Base-by-base conservation (phyloP, 768 basidiomycete genomes). In the Sporobolomyces phaffii region DNA sequence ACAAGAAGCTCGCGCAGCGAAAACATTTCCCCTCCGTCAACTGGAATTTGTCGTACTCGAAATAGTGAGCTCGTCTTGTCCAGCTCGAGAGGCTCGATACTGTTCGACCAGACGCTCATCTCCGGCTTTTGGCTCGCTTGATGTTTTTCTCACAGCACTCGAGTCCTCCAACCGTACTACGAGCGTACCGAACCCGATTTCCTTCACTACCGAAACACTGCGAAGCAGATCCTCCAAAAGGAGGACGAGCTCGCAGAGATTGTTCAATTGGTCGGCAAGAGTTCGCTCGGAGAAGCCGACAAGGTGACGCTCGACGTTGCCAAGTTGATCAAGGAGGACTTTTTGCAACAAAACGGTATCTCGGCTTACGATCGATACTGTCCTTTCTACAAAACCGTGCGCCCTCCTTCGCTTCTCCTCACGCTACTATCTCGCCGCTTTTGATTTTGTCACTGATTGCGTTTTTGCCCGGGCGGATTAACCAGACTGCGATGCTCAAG, bases 1-100 rank as follows among this genome's bases (percentile, higher is more conserved):
- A 98, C 81, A 56, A 52, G 86, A 92, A 94, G 77, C 86, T 98
- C 65, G 96, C 96, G 4, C 96, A 98, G 77, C 85, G 94, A 69
- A 98, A 99, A 79, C 93, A 99, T 78, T 99, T 99, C 84, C 96
- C 96, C 2, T 96, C 93, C n/a, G 94, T 99, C 78, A 97, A 99
- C 80, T 99, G 96, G 96, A 96, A 87, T 72, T 81, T 96, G n/a
- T 99, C 96, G 14, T 98, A 98, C 79, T 98, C 96, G 65, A 99
- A 99, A 78, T 98, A 99, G 68, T 69, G n/a, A 15, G 68, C 44
- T 43, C 43, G 11, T 31, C 44, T 10, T 28, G 26, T 31, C 7
- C 20, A 29, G 6, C 41, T 34, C n/a, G n/a, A n/a, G n/a, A n/a
- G n/a, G n/a, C n/a, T n/a, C n/a, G n/a, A n/a, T n/a, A n/a, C n/a